A percentile compares a stretch with the other conserved stretches of the same genome.
These are phyloP conservation scores for Maudiozyma turicensis DNA, from an alignment of 805 yeast species.

Conservation along the genomic window DNA sequence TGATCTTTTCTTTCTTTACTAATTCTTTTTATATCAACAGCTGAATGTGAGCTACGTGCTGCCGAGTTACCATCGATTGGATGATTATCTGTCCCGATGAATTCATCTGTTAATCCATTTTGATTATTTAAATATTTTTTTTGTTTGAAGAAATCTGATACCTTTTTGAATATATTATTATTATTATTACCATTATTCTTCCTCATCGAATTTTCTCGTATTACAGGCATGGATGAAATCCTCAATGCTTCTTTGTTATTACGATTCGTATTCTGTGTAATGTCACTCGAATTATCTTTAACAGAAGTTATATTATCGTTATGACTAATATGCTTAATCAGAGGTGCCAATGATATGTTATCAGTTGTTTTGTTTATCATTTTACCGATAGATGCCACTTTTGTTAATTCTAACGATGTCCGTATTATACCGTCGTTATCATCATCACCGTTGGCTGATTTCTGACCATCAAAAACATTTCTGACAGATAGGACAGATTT, in stretches of 20 bases:
- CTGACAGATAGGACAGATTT: constrained; percentile 28
- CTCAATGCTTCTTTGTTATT: background rate
- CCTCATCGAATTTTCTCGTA: constrained; percentile 6
- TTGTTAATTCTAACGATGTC: constrained; percentile 4
- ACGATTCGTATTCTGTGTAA: background rate
- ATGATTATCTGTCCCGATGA: background rate
- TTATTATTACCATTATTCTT: constrained; percentile 8
- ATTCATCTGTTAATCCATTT: background rate
- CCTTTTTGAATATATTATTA: constrained; percentile 23
- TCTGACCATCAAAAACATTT: constrained; percentile 22
- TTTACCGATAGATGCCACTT: constrained; percentile 8
- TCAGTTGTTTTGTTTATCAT: constrained; percentile 5
- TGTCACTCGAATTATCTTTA: background rate
- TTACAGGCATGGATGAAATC: background rate
- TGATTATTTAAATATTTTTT: constrained; percentile 5
- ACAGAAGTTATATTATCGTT: background rate
- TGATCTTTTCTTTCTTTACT: background rate
- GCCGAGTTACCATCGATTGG: background rate
- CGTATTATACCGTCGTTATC: constrained; percentile 4
- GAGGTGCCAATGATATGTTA: background rate
- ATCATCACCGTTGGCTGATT: background rate
- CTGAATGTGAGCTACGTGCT: background rate
- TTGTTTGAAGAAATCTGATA: constrained; percentile 28
- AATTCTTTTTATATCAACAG: background rate
- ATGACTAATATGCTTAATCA: background rate